Conservation (phyloP, 768 basidiomycete species). For the Termitomyces sp. region DNA sequence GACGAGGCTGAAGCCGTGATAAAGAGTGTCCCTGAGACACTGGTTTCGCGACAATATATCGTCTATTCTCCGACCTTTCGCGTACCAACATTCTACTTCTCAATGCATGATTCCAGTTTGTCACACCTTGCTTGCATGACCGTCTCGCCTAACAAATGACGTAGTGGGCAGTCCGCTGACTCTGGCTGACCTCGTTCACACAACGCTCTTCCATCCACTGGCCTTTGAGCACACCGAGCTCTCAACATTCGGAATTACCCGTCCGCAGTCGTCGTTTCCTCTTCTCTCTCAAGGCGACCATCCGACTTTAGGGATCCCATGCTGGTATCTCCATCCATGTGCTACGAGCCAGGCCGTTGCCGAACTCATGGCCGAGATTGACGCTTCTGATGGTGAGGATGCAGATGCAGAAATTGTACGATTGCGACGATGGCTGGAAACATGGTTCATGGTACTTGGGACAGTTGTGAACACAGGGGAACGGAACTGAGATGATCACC, state of each 20-base stretch:
- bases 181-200: constrained; percentile 48
- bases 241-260: constrained; percentile 50
- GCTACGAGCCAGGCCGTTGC: constrained; percentile 59
- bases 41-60: constrained; percentile 58
- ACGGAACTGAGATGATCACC: neutral
- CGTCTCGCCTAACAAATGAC: constrained; percentile 6
- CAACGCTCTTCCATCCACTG: constrained; percentile 52
- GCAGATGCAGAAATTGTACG: constrained; percentile 19
- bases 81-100: constrained; percentile 84
- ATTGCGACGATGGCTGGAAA: constrained; percentile 52
- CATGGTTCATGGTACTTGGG: constrained; percentile 75
- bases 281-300: constrained; percentile 86
- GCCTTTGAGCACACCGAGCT: constrained; percentile 35
- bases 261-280: constrained; percentile 54
- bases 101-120: constrained; percentile 62
- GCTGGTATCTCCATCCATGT: constrained; percentile 90
- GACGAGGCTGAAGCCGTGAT: constrained; percentile 31
- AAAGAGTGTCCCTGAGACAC: constrained; percentile 18
- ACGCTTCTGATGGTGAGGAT: neutral
- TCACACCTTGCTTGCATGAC: constrained; percentile 16
- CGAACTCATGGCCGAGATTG: constrained; percentile 58
- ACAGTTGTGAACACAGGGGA: constrained; percentile 50
- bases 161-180: constrained; percentile 62
- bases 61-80: constrained; percentile 75
- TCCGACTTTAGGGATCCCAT: constrained; percentile 64